phyloP scores from a whole-genome alignment of 176 grass and related monocot genomes.

The Urochloa ruziziensis region DNA sequence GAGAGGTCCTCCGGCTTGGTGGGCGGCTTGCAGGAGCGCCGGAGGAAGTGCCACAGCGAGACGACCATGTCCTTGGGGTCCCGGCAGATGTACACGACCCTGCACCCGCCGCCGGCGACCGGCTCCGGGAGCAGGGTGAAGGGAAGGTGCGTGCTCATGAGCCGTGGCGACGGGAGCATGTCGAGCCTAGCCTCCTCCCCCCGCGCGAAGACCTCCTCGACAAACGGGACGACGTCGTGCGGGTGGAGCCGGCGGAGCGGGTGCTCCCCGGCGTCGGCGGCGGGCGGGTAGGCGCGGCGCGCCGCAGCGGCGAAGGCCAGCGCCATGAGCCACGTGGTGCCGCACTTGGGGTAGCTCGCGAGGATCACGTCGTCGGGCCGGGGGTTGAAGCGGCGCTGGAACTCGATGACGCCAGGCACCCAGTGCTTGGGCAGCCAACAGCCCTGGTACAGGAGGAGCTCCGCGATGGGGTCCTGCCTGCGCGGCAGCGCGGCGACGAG shows the following conservation, averaged over 20 bases:
- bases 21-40: background rate
- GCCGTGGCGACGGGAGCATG: background rate
- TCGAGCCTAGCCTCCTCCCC: background rate
- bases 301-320: slow-evolving; percentile 12
- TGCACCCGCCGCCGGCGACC: background rate
- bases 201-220: background rate
- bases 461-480: too few relatives aligned
- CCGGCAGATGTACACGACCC: slow-evolving; percentile 3
- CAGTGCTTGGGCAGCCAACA: slow-evolving; percentile 4
- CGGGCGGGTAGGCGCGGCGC: too few relatives aligned
- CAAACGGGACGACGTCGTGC: too few relatives aligned
- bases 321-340: slow-evolving; percentile 40
- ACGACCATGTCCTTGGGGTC: slow-evolving; percentile 32
- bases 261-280: too few relatives aligned
- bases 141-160: too few relatives aligned
- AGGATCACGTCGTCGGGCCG: slow-evolving; percentile 36
- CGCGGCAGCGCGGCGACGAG: slow-evolving; percentile 20
- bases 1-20: too few relatives aligned
- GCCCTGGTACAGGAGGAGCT: slow-evolving; percentile 17
- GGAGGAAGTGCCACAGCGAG: slow-evolving; percentile 9
- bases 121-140: slow-evolving; percentile 24
- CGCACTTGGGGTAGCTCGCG: slow-evolving; percentile 36
- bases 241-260: background rate
- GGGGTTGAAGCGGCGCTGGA: slow-evolving; percentile 8
- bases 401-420: background rate